A percentile compares a stretch with the other conserved stretches of the same genome.
phyloP scores from a whole-genome alignment of 306 rosid species.

The Inga oerstediana region DNA sequence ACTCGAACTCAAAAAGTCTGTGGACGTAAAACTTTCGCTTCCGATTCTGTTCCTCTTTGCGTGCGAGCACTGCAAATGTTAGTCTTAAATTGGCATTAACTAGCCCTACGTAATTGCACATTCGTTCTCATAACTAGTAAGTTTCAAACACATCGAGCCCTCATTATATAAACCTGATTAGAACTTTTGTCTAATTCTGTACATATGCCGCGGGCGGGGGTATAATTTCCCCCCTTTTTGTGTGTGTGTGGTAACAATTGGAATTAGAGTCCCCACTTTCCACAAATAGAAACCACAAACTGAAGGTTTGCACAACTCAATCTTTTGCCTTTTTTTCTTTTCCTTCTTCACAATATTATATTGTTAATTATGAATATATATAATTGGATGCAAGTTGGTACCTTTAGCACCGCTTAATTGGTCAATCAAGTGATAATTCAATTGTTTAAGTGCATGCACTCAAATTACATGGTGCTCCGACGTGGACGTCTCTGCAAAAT shows the following conservation, averaged over 20 bases:
- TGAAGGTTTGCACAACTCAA: not conserved
- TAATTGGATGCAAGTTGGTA: conserved; percentile 30
- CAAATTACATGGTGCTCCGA: conserved; percentile 10
- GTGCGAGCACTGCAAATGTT: not conserved
- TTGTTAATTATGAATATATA: conserved; percentile 8
- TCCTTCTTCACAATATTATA: not conserved
- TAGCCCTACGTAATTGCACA: not conserved
- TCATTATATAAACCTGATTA: not conserved
- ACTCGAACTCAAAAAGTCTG: too few species aligned
- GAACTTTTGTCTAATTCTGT: not conserved
- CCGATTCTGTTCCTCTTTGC: too few species aligned
- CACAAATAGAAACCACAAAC: not conserved
- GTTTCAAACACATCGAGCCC: not conserved
- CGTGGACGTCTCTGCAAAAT: conserved; percentile 26
- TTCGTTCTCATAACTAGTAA: not conserved
- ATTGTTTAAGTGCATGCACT: conserved; percentile 39
- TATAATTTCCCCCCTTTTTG: too few species aligned
- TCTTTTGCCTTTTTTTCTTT: not conserved
- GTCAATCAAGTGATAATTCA: conserved; percentile 30
- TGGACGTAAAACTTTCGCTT: too few species aligned
- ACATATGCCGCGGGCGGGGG: too few species aligned
- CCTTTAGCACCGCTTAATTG: not conserved
- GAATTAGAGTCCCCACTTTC: not conserved
- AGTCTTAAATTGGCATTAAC: not conserved
- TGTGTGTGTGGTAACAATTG: too few species aligned